Evolutionary conservation across 352 stramenopile genomes (phyloP).

Genomic region (Pelagophyceae sp.): DNA sequence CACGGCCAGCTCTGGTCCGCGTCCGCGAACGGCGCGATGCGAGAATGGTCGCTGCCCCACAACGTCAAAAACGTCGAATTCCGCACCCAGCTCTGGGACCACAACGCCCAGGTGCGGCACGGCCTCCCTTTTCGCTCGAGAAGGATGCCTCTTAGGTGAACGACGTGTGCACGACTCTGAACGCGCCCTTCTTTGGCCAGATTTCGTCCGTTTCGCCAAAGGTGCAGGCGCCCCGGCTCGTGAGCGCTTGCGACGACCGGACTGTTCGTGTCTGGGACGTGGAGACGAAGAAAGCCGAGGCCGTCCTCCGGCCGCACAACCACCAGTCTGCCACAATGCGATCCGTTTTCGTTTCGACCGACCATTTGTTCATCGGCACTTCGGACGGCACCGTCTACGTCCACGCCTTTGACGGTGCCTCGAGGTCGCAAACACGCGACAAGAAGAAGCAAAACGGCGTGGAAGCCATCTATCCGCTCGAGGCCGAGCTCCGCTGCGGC

Average conservation of each 20-base stretch:
- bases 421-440: neutral
- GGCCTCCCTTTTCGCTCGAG: no score
- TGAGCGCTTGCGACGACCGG: conserved; percentile 4
- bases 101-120: neutral
- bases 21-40: conserved; percentile 4
- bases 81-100: conserved; percentile 6
- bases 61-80: conserved; percentile 9
- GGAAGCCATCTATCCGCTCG: conserved; percentile 3
- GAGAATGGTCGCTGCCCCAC: conserved; percentile 4
- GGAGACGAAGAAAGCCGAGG: neutral
- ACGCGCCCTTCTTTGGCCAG: neutral
- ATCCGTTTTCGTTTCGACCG: neutral
- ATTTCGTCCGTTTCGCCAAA: neutral
- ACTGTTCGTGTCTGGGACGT: neutral
- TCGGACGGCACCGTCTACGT: conserved; percentile 6
- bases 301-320: neutral
- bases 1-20: neutral
- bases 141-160: no score
- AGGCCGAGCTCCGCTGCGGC: neutral
- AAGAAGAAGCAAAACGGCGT: neutral
- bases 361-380: neutral
- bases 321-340: conserved; percentile 11
- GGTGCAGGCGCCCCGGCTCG: neutral
- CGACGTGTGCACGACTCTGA: neutral
- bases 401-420: neutral